Percentiles rank a stretch among this genome's conserved stretches.
These are phyloP conservation scores for Alternaria infectoria DNA, from an alignment of 2,329 filamentous ascomycete genomes.

Conservation along the genomic window DNA sequence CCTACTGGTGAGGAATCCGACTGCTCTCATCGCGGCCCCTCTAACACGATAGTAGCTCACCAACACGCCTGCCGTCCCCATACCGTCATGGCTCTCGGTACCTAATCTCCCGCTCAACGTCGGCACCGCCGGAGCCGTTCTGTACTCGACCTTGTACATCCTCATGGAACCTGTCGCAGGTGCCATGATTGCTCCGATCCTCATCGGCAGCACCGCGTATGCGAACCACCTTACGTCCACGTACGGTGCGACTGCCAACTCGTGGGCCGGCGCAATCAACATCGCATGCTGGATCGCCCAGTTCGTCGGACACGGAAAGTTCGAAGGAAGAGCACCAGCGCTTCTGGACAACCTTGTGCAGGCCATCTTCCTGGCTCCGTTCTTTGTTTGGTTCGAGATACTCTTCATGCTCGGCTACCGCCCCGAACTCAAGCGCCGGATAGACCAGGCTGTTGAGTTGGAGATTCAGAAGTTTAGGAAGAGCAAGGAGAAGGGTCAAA, in stretches of 20 bases:
- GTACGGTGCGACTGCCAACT: conserved; percentile 65
- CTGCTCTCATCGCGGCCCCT: not conserved
- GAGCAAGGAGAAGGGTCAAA: conserved; percentile 56
- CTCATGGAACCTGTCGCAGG: conserved; percentile 95
- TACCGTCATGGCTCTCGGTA: conserved; percentile 61
- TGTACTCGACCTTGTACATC: conserved; percentile 82
- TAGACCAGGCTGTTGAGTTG: conserved; percentile 75
- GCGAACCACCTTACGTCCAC: conserved; percentile 75
- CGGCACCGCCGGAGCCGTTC: conserved; percentile 62
- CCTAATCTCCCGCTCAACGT: conserved; percentile 66
- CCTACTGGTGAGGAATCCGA: conserved; percentile 65
- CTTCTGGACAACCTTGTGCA: conserved; percentile 91
- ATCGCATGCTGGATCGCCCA: conserved; percentile 83
- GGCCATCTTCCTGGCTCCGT: conserved; percentile 87
- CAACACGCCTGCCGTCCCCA: conserved; percentile 60
- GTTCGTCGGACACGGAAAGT: conserved; percentile 89
- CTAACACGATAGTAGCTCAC: conserved; percentile 55
- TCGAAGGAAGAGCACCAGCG: conserved; percentile 86
- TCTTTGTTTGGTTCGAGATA: conserved; percentile 97
- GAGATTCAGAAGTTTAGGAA: conserved; percentile 77
- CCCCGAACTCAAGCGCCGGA: conserved; percentile 80
- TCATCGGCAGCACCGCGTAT: conserved; percentile 75
- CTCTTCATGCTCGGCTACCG: conserved; percentile 91
- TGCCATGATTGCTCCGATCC: conserved; percentile 73
- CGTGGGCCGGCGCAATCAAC: conserved; percentile 72